Evolutionary conservation across 768 basidiomycete species (phyloP).

Genomic region (Erythrobasidium yunnanense): DNA sequence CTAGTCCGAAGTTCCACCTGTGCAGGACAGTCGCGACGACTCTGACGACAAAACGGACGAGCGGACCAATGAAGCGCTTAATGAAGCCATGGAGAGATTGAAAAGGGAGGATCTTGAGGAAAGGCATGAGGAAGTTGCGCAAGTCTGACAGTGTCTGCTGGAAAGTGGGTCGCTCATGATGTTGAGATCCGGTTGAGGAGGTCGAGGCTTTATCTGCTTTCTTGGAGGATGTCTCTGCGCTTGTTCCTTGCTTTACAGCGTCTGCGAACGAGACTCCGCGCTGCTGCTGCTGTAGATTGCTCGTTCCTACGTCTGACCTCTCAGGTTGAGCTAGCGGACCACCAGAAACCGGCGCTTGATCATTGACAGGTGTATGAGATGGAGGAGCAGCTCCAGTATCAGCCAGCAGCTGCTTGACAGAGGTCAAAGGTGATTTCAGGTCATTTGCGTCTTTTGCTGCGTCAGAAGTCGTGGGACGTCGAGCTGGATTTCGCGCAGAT

Average conservation of each 20-base stretch:
- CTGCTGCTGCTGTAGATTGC: constrained; percentile 14
- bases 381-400: constrained; percentile 22
- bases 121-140: constrained; percentile 29
- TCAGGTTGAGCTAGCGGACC: background rate
- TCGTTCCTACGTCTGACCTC: background rate
- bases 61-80: constrained; percentile 26
- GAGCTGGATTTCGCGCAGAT: background rate
- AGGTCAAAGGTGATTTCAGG: constrained; percentile 6
- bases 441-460: no score
- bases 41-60: constrained; percentile 29
- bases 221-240: background rate
- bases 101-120: constrained; percentile 34
- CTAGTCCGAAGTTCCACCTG: constrained; percentile 21
- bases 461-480: background rate
- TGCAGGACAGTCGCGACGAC: constrained; percentile 32
- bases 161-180: constrained; percentile 12
- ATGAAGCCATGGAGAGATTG: background rate
- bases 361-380: background rate
- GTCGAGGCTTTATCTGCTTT: background rate
- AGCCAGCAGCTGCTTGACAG: constrained; percentile 15
- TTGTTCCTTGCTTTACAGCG: background rate
- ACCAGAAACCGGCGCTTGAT: no score
- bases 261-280: background rate
- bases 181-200: background rate
- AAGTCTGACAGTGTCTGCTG: constrained; percentile 34